Base-by-base conservation (phyloP, 139 green algal species). In the Asterochloris sp. region DNA sequence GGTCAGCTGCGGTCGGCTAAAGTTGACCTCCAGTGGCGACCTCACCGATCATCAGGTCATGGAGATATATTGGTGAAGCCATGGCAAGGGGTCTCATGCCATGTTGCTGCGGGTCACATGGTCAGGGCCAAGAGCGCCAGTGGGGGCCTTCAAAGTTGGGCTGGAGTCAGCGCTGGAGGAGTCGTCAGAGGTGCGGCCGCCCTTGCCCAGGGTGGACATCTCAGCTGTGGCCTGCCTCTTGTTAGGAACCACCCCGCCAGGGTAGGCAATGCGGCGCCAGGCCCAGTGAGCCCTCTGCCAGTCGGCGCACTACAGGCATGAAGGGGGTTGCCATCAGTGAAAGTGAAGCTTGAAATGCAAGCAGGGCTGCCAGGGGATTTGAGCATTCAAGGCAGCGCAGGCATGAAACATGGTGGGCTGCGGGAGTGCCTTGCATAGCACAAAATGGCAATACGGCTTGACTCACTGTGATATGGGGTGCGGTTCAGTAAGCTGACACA, bases 211-310 rank as follows among this genome's bases (percentile, higher is more conserved):
- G 38, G 38, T 54, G 38, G 38, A 54, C 38, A 54, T 54, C 38
- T 54, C 38, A 54, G 38, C 38, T 54, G 38, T 54, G 38, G 38
- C 38, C 38, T 54, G 38, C 38, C 38, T 54, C 38, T 74, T 68
- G 23, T 73, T 23, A 12, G 81, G 81, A n/a, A 84, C 29, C 0
- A 81, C 28, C 26, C 81, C 81, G 28, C 73, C 81, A 11, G 62
- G 62, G 74, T 81, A 84, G 15, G 82, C 62, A 13, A 85, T 66
- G 15, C 47, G 29, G 38, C 82, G 63, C 82, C 82, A 85, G 47
- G 82, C 19, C 75, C 78, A 82, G 74, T 85, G 82, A 4, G 82
- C 29, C 27, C 82, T 64, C 64, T 82, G 74, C 74, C 68, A 75
- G 27, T 84, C 63, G 27, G 81, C 81, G 71, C 54, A 71, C 80